phyloP scores from a whole-genome alignment of 164 flowering plant species.

The Euptelea pleiosperma region DNA sequence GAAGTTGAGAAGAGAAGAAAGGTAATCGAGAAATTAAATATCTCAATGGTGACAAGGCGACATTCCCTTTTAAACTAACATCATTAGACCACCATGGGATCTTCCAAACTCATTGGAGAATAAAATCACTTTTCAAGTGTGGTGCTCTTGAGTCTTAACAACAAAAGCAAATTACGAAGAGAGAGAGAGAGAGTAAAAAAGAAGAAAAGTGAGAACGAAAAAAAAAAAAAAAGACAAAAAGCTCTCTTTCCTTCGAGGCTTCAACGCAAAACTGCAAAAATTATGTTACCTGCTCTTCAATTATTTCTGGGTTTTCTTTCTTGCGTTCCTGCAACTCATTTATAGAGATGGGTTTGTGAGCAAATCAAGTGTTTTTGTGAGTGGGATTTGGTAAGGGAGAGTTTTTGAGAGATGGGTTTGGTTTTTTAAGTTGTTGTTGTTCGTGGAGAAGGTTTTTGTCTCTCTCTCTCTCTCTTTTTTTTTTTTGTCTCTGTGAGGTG shows the following conservation, averaged over 20 bases:
- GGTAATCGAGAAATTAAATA: not conserved
- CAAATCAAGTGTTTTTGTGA: conserved; percentile 6
- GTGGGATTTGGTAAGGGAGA: conserved; percentile 9
- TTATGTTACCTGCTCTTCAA: conserved; percentile 14
- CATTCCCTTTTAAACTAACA: conserved; percentile 15
- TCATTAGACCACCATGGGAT: conserved; percentile 29
- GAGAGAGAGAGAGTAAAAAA: too few species aligned
- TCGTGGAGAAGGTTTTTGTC: too few species aligned
- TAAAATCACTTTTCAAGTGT: conserved; percentile 18
- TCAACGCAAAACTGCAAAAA: conserved; percentile 15
- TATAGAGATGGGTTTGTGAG: not conserved
- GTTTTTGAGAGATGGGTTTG: conserved; percentile 6
- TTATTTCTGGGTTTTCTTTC: conserved; percentile 12
- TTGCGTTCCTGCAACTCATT: not conserved
- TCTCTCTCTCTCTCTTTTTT: too few species aligned
- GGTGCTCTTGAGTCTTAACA: not conserved
- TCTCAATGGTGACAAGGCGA: conserved; percentile 6
- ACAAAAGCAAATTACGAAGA: not conserved
- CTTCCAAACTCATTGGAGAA: conserved; percentile 66
- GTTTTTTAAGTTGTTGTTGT: too few species aligned
- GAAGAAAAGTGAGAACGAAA: conserved; percentile 6
- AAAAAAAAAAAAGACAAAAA: conserved; percentile 10
- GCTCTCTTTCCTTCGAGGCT: conserved; percentile 13
- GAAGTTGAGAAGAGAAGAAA: too few species aligned
- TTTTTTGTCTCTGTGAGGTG: not conserved